A percentile compares a stretch with the other conserved stretches of the same genome.
These are phyloP conservation scores for Symmetrospora coprosmae DNA, from an alignment of 768 basidiomycete species.

Conservation along the genomic window DNA sequence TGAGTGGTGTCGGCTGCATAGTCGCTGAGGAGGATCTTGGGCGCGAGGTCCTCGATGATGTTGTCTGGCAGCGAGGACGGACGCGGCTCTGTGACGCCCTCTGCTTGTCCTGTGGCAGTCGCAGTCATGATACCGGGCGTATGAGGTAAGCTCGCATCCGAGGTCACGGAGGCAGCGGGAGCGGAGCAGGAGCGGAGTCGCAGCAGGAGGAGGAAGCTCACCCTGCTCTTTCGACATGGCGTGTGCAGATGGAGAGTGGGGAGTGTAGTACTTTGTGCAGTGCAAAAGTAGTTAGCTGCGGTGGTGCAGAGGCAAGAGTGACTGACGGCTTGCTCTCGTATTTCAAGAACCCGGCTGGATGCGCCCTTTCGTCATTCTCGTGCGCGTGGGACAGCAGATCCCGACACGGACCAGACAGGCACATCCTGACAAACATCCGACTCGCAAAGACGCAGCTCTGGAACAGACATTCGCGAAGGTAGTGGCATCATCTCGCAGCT, in stretches of 20 bases:
- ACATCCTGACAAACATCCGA: no score
- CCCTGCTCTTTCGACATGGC: slow-evolving; percentile 19
- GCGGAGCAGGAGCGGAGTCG: neutral
- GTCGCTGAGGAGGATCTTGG: slow-evolving; percentile 1
- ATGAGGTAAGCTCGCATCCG: neutral
- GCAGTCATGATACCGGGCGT: neutral
- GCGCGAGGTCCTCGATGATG: neutral
- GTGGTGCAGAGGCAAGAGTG: neutral
- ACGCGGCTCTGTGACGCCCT: slow-evolving; percentile 17
- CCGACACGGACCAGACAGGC: no score
- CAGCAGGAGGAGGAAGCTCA: neutral
- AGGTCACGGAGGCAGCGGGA: neutral
- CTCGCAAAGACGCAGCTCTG: no score
- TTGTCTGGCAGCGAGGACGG: slow-evolving; percentile 14
- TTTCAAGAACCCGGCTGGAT: no score
- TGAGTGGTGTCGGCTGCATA: neutral
- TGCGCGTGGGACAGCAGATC: no score
- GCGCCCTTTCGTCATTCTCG: no score
- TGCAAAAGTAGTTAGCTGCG: neutral
- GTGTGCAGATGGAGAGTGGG: neutral
- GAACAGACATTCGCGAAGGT: no score
- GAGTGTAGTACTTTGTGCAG: no score
- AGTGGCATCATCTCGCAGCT: no score
- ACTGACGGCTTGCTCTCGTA: no score
- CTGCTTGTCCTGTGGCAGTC: slow-evolving; percentile 16